Evolutionary conservation across 352 stramenopile species (phyloP).

Genomic region (Phytophthora pseudosyringae): DNA sequence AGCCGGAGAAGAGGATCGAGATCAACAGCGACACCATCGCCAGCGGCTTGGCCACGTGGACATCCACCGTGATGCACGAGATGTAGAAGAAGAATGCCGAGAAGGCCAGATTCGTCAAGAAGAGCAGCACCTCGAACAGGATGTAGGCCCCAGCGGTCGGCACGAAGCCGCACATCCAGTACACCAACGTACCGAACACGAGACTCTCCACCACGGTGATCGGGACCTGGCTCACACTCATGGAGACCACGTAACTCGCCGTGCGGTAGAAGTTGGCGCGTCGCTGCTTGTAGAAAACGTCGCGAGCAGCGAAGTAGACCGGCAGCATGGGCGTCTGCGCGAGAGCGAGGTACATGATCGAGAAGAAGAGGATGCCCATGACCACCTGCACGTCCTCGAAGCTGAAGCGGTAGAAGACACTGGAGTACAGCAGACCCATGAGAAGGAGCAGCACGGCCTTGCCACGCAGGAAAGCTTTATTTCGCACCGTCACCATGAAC

Average conservation of each 20-base stretch:
- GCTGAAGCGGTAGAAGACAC: constrained; percentile 48
- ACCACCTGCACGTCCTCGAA: constrained; percentile 45
- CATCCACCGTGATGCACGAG: constrained; percentile 33
- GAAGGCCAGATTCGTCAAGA: constrained; percentile 53
- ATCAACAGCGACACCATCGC: constrained; percentile 43
- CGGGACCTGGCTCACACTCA: constrained; percentile 51
- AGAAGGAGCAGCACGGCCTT: constrained; percentile 45
- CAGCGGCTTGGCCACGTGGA: constrained; percentile 51
- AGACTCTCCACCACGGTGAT: constrained; percentile 46
- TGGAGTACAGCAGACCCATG: constrained; percentile 45
- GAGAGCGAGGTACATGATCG: constrained; percentile 71
- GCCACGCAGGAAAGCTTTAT: constrained; percentile 44
- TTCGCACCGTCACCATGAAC: constrained; percentile 54
- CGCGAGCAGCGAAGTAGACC: constrained; percentile 37
- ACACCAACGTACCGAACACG: constrained; percentile 56
- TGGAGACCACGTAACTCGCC: constrained; percentile 41
- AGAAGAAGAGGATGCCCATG: constrained; percentile 80
- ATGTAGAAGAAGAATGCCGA: constrained; percentile 56
- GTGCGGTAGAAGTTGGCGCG: constrained; percentile 51
- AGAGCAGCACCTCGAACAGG: constrained; percentile 46
- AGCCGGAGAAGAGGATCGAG: constrained; percentile 53
- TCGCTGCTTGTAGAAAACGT: constrained; percentile 53
- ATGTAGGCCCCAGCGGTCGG: constrained; percentile 35
- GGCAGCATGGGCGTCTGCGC: constrained; percentile 46
- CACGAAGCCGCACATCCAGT: constrained; percentile 64